These are phyloP conservation scores for Microstegium vimineum DNA, from an alignment of 176 grass and related monocot species.

Conservation along the genomic window DNA sequence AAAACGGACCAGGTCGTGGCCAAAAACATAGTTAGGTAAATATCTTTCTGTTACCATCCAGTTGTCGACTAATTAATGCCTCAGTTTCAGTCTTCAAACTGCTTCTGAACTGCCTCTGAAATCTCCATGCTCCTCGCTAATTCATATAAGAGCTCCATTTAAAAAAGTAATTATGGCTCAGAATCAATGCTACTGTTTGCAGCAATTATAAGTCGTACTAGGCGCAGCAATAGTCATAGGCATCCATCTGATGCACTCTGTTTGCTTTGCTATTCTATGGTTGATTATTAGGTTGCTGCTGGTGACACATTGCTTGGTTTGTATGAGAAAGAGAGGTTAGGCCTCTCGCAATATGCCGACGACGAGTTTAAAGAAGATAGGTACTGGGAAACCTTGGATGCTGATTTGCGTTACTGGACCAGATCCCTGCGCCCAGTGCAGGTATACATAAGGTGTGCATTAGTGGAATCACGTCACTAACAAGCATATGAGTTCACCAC, in stretches of 20 bases:
- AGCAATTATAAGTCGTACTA: neutral
- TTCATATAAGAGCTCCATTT: no score
- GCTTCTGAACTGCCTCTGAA: no score
- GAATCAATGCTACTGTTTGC: no score
- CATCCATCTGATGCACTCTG: neutral
- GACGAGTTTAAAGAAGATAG: conserved; percentile 26
- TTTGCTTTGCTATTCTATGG: conserved; percentile 10
- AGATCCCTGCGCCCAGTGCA: conserved; percentile 82
- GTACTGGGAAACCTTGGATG: conserved; percentile 75
- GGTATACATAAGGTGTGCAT: conserved; percentile 73
- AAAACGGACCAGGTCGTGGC: neutral
- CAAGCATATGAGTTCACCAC: neutral
- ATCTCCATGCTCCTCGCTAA: no score
- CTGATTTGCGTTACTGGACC: conserved; percentile 87
- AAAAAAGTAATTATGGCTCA: no score
- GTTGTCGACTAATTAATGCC: no score
- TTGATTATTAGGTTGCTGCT: conserved; percentile 37
- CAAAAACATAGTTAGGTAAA: neutral
- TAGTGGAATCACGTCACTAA: conserved; percentile 15
- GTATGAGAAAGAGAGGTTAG: conserved; percentile 47
- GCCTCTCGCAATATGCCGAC: conserved; percentile 29
- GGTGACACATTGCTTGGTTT: conserved; percentile 47
- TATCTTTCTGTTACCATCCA: no score
- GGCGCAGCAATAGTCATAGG: neutral
- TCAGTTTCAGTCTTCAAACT: no score